Conservation (phyloP, 148 eudicot genomes). For the Oxyria digyna region DNA sequence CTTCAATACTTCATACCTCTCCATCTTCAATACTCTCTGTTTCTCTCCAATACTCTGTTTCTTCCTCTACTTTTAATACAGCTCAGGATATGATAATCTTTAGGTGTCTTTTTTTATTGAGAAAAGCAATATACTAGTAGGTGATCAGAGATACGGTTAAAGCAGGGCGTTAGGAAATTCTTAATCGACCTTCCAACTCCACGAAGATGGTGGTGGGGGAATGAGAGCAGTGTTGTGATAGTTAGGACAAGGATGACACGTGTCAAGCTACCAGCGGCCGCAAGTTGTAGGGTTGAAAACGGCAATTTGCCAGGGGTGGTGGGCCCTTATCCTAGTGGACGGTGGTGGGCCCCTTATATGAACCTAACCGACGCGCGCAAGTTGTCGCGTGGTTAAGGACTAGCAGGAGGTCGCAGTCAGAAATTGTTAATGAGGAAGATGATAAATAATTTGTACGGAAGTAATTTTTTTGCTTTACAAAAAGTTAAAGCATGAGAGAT, state of each 20-base stretch:
- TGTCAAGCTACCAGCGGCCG: not conserved
- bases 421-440: no score
- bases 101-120: not conserved
- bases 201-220: not conserved
- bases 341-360: not conserved
- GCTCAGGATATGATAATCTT: not conserved
- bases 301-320: not conserved
- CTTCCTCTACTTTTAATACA: not conserved
- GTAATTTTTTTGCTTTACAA: no score
- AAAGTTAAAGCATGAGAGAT: no score
- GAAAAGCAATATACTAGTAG: not conserved
- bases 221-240: not conserved
- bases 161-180: not conserved
- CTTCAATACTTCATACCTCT: conserved; percentile 27
- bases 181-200: not conserved
- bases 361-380: not conserved
- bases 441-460: no score
- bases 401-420: not conserved
- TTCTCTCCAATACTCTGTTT: not conserved
- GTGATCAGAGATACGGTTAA: not conserved
- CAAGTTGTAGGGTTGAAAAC: not conserved
- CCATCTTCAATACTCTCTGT: conserved; percentile 13
- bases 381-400: not conserved
- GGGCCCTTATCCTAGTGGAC: not conserved
- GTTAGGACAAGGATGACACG: not conserved